phyloP scores from a whole-genome alignment of 1,284 basidiomycete genomes.

The Vanrija pseudolonga region DNA sequence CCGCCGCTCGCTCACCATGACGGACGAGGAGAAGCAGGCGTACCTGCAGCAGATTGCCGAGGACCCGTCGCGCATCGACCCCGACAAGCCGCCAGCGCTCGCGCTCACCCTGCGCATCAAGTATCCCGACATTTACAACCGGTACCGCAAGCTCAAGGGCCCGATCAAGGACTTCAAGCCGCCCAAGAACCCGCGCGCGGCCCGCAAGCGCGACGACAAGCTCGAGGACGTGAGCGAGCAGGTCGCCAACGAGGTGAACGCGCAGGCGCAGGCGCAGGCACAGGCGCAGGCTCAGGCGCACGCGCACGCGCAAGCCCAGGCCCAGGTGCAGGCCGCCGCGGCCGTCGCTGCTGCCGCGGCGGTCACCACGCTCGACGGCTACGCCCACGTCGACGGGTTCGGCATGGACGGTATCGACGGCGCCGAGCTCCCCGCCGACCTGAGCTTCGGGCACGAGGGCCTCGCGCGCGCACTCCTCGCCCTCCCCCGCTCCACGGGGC shows the following conservation, averaged over 20 bases:
- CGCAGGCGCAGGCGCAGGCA: background rate
- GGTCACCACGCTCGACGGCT: background rate
- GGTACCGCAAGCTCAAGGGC: conserved; percentile 43
- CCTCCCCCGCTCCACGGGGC: conserved; percentile 6
- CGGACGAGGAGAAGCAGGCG: conserved; percentile 37
- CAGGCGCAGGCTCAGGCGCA: background rate
- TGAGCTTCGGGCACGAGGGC: conserved; percentile 13
- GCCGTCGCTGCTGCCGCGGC: background rate
- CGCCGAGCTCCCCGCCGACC: conserved; percentile 1
- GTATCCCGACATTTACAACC: conserved; percentile 48
- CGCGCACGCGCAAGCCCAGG: background rate
- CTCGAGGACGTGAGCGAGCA: background rate
- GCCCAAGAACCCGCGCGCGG: conserved; percentile 20
- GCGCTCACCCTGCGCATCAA: conserved; percentile 40
- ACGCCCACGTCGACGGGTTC: conserved; percentile 5
- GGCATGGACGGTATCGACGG: conserved; percentile 6
- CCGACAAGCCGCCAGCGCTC: conserved; percentile 38
- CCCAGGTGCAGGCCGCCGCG: background rate
- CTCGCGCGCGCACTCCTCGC: conserved; percentile 20
- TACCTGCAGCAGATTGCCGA: conserved; percentile 33
- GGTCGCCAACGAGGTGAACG: background rate
- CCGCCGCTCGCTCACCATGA: conserved; percentile 30
- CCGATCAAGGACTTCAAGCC: conserved; percentile 39
- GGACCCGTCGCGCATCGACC: conserved; percentile 30
- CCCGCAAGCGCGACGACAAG: conserved; percentile 5